These are phyloP conservation scores for Cladophialophora bantiana DNA, from an alignment of 2,329 filamentous ascomycete species.

Conservation along the genomic window DNA sequence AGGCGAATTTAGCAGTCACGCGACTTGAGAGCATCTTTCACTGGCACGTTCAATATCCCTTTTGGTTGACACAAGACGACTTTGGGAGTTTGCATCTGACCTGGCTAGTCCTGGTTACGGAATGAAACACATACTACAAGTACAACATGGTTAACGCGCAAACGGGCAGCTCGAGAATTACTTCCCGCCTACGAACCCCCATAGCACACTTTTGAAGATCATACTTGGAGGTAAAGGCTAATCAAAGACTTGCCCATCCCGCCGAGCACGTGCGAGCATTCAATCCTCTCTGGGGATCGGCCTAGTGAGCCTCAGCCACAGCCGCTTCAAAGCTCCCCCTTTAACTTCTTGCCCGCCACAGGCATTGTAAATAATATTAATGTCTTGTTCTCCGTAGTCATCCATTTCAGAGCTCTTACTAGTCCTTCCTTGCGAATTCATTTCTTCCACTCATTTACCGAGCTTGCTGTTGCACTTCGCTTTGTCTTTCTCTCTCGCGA, in stretches of 20 bases:
- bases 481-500: neutral
- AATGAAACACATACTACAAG: neutral
- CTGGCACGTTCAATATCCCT: slow-evolving; percentile 3
- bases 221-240: neutral
- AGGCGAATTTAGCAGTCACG: slow-evolving; percentile 3
- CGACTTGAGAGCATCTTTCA: neutral
- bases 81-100: neutral
- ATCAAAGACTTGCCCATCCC: neutral
- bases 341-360: neutral
- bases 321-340: neutral
- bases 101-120: neutral
- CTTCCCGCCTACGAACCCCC: too few species aligned
- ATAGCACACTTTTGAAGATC: too few species aligned
- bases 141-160: too few species aligned
- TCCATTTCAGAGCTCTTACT: neutral
- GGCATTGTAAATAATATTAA: neutral
- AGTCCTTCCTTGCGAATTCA: neutral
- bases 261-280: neutral
- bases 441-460: neutral
- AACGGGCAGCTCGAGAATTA: too few species aligned
- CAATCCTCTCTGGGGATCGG: neutral
- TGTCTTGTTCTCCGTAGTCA: neutral
- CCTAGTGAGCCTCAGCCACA: neutral
- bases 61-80: neutral
- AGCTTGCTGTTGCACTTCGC: neutral